Evolutionary conservation across 331 rosid species (phyloP).

Genomic region (Telfairia occidentalis): DNA sequence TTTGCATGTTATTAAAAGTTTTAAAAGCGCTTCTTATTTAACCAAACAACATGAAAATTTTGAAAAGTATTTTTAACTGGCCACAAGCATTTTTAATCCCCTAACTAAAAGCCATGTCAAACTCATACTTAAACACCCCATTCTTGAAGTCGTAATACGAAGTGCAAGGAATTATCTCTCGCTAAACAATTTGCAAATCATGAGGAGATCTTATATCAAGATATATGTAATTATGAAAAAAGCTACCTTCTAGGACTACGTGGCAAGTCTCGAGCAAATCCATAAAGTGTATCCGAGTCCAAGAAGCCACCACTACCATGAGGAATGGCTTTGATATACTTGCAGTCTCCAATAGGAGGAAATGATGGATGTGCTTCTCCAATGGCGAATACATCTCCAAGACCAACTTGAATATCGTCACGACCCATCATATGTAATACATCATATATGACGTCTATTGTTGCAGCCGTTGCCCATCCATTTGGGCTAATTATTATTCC

Average conservation of each 20-base stretch:
- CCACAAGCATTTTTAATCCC: not conserved
- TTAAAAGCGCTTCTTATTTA: not conserved
- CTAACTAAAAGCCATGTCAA: not conserved
- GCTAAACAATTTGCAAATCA: not conserved
- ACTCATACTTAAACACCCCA: not conserved
- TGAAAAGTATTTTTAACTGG: not conserved
- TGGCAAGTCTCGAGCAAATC: constrained; percentile 70
- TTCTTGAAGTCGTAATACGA: too few relatives aligned
- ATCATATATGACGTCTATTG: constrained; percentile 69
- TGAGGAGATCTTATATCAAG: not conserved
- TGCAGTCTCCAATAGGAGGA: constrained; percentile 54
- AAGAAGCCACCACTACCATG: constrained; percentile 72
- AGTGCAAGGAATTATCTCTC: not conserved
- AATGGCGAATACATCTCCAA: constrained; percentile 53
- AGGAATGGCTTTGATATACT: constrained; percentile 57
- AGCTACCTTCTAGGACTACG: constrained; percentile 72
- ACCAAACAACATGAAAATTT: not conserved
- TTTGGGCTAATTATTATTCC: constrained; percentile 80
- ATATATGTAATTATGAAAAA: not conserved
- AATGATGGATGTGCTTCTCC: constrained; percentile 44
- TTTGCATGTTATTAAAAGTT: not conserved
- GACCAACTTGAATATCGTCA: constrained; percentile 73
- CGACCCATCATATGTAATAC: constrained; percentile 95
- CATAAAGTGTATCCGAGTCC: constrained; percentile 86
- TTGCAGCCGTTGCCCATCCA: constrained; percentile 92